Evolutionary conservation across 495 filamentous ascomycete genomes (phyloP).

Genomic region (Penicillium taxi): DNA sequence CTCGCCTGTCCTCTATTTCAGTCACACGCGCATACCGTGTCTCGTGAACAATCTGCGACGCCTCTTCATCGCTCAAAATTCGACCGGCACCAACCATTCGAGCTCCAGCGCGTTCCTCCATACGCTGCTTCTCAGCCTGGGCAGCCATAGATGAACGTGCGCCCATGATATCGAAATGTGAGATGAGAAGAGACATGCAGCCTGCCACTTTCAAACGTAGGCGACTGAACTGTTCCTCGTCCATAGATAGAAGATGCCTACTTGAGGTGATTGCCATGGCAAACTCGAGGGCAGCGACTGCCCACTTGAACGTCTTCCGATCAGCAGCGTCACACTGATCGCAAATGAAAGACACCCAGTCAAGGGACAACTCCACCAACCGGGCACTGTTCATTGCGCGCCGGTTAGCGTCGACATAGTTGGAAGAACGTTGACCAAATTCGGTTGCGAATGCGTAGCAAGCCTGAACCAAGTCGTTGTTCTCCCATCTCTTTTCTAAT

Average conservation of each 20-base stretch:
- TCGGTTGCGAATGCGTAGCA: slow-evolving; percentile 98
- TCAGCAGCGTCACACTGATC: slow-evolving; percentile 96
- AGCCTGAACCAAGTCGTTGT: slow-evolving; percentile 94
- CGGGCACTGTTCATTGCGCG: slow-evolving; percentile 94
- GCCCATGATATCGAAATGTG: slow-evolving; percentile 98
- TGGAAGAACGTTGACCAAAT: slow-evolving; percentile 87
- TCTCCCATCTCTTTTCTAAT: slow-evolving; percentile 65
- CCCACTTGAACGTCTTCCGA: slow-evolving; percentile 93
- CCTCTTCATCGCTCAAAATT: slow-evolving; percentile 79
- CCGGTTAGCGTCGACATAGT: slow-evolving; percentile 88
- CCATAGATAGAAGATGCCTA: slow-evolving; percentile 79
- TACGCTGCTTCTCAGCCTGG: slow-evolving; percentile 77
- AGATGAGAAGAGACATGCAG: slow-evolving; percentile 96
- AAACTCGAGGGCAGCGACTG: slow-evolving; percentile 89
- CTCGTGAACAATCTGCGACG: slow-evolving; percentile 59
- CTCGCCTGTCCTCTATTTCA: slow-evolving; percentile 68
- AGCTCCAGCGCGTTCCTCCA: slow-evolving; percentile 68
- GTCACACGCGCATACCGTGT: slow-evolving; percentile 62
- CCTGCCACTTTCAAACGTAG: slow-evolving; percentile 85
- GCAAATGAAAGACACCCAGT: slow-evolving; percentile 97
- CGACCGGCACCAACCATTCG: slow-evolving; percentile 66
- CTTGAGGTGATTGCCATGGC: slow-evolving; percentile 95
- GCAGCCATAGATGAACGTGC: slow-evolving; percentile 87
- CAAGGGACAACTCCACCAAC: slow-evolving; percentile 82
- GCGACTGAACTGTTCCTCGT: slow-evolving; percentile 73